Evolutionary conservation across 345 rosid genomes (phyloP).

Genomic region (Rhodomyrtus tomentosa): DNA sequence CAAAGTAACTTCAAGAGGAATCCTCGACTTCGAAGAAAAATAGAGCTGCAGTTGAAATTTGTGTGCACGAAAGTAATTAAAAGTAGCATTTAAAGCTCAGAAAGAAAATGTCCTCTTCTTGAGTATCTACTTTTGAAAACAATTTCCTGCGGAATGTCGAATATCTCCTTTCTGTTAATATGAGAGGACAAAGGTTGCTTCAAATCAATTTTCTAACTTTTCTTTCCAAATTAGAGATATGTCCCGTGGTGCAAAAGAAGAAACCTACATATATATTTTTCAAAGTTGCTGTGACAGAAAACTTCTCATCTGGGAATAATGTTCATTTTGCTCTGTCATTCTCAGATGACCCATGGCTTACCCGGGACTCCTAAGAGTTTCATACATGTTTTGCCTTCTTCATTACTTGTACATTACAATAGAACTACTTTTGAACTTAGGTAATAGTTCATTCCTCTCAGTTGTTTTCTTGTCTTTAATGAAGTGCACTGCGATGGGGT

Average conservation of each 20-base stretch:
- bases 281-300: background rate
- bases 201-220: background rate
- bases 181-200: background rate
- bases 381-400: background rate
- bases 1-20: background rate
- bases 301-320: background rate
- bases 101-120: background rate
- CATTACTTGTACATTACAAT: background rate
- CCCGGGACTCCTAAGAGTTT: background rate
- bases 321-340: background rate
- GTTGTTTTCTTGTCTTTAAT: background rate
- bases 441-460: background rate
- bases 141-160: background rate
- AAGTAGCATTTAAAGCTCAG: background rate
- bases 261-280: background rate
- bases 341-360: background rate
- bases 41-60: background rate
- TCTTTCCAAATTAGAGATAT: background rate
- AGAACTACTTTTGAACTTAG: background rate
- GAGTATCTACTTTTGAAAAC: background rate
- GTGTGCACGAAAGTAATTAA: background rate
- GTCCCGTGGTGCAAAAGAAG: background rate
- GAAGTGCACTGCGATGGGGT: conserved; percentile 72
- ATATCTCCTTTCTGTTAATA: background rate
- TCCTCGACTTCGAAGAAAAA: background rate